Evolutionary conservation across 23 red algal genomes (phyloP).

Genomic region (Gracilaria caudata): DNA sequence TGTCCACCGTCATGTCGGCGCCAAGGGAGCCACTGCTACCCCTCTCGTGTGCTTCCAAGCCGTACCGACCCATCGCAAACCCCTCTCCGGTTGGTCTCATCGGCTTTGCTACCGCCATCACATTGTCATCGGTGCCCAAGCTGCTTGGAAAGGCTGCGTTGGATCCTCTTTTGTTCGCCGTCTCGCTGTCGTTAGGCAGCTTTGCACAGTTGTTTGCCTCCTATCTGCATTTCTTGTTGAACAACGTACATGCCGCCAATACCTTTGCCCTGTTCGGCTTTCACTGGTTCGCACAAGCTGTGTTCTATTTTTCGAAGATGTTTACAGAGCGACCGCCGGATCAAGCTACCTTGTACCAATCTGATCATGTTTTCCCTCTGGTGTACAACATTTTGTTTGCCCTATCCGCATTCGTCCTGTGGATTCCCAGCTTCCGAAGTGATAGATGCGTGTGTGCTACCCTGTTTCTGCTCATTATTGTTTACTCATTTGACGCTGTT

Average conservation of each 20-base stretch:
- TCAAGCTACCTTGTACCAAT: not conserved
- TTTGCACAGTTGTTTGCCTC: slow-evolving; percentile 17
- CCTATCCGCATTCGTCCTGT: not conserved
- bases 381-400: slow-evolving; percentile 6
- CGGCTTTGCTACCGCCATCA: slow-evolving; percentile 13
- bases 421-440: slow-evolving; percentile 16
- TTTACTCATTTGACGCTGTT: not conserved
- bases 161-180: slow-evolving; percentile 12
- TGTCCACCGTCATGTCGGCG: not conserved
- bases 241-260: slow-evolving; percentile 17
- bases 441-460: slow-evolving; percentile 1
- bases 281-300: not conserved
- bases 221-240: not conserved
- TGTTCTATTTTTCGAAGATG: not conserved
- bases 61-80: slow-evolving; percentile 10
- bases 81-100: not conserved
- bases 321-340: not conserved
- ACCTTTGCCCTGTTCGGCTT: slow-evolving; percentile 24
- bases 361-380: not conserved
- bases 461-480: slow-evolving; percentile 1
- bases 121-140: not conserved
- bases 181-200: not conserved
- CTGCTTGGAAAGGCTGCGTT: not conserved
- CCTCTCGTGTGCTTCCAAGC: not conserved
- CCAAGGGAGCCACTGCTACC: not conserved